These are phyloP conservation scores for Penicillium hesseltinei DNA, from an alignment of 2,329 filamentous ascomycete genomes.

Conservation along the genomic window DNA sequence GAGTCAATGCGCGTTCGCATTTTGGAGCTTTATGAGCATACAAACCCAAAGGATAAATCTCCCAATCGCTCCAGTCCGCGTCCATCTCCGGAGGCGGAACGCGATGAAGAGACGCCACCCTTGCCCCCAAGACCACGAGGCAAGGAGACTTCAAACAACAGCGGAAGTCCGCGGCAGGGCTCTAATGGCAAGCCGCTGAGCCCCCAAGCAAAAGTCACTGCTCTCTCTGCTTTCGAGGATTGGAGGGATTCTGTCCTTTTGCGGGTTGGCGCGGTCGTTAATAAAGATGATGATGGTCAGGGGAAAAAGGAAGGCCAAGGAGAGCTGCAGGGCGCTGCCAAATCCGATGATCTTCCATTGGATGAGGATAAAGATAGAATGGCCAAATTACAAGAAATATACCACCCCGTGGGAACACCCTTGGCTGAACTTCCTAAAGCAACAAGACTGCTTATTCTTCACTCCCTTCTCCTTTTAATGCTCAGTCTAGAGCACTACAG, in stretches of 20 bases:
- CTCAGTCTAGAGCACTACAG: constrained; percentile 76
- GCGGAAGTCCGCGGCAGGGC: constrained; percentile 7
- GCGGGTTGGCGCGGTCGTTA: constrained; percentile 69
- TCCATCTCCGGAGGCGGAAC: neutral
- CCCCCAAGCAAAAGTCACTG: constrained; percentile 58
- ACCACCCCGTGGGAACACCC: constrained; percentile 59
- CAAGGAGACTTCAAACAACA: neutral
- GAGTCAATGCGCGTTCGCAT: constrained; percentile 43
- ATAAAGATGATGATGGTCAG: constrained; percentile 47
- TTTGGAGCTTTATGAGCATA: constrained; percentile 38
- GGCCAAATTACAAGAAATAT: constrained; percentile 42
- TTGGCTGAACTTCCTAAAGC: constrained; percentile 45
- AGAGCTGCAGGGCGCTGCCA: constrained; percentile 21
- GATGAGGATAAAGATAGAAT: constrained; percentile 27
- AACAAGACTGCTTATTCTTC: constrained; percentile 64
- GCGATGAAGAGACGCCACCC: constrained; percentile 13
- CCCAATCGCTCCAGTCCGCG: neutral
- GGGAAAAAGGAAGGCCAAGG: constrained; percentile 32
- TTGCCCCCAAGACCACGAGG: constrained; percentile 13
- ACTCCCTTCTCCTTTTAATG: constrained; percentile 68
- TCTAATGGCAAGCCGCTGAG: constrained; percentile 20
- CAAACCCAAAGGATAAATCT: constrained; percentile 6
- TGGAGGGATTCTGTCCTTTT: constrained; percentile 73
- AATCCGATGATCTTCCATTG: constrained; percentile 23
- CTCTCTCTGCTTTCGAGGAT: constrained; percentile 70